Base-by-base conservation (phyloP, 805 yeast species). In the Kluyveromyces nonfermentans region DNA sequence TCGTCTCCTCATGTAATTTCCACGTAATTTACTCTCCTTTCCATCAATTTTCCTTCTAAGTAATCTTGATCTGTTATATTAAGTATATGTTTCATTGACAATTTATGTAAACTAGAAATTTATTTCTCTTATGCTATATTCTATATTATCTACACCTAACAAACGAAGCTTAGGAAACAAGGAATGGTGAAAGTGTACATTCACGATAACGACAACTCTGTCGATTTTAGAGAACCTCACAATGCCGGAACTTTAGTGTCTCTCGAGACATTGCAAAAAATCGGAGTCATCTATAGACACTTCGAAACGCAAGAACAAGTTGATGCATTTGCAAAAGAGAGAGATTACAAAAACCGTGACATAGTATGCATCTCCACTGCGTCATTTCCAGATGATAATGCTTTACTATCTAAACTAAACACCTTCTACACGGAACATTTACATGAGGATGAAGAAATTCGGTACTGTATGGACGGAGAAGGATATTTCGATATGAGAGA, bases 391-490 rank as follows among this genome's bases (percentile, higher is more conserved):
- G 79, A 79, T 32, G 81, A 77, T 42, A 61, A 58, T 3, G 80
- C 75, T 0, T 76, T 84, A 55, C 71, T 77, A 50, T 70, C 68
- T 41, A 86, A 87, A 62, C 70, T 90, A 62, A 70, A 74, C 49
- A 73, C 66, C 35, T 88, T 89, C 63, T 85, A 79, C 67, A 69
- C 74, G 38, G 96, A 90, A 58, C 98, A 90, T 63, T 71, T 87
- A 43, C 98, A 90, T 60, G 97, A 90, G 60, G 98, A 90, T 60
- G 98, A 90, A 65, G 98, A 90, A 68, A 90, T 90, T 59, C 71
- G 98, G 51, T 90, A 88, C 65, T 78, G 88, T 42, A 57, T 83
- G 16, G 95, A 83, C 21, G 98, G 98, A 9, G 83, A 79, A 44
- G 97, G 98, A 0, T 90, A 74, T 64, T 90, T 90, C 57, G 97